A percentile compares a stretch with the other conserved stretches of the same genome.
phyloP scores from a whole-genome alignment of 371 early-diverging fungal genomes.

The Synchytrium microbalum region DNA sequence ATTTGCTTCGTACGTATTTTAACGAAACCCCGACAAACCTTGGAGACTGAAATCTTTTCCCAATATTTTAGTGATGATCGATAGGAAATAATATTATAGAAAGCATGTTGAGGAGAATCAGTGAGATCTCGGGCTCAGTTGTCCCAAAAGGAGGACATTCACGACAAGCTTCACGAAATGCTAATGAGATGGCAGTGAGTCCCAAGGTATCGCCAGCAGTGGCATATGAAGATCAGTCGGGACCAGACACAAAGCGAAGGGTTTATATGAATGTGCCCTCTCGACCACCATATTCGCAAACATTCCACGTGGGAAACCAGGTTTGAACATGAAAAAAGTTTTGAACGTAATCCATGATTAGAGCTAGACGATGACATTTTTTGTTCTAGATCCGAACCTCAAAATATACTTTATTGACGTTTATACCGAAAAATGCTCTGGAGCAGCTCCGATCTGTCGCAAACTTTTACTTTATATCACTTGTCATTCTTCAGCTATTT shows the following conservation, averaged over 20 bases:
- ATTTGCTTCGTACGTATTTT: no score
- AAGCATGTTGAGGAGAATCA: no score
- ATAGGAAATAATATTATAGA: no score
- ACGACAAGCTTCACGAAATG: no score
- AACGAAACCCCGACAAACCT: no score
- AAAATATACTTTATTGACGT: conserved; percentile 85
- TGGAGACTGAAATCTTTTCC: no score
- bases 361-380: neutral
- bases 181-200: no score
- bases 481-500: conserved; percentile 85
- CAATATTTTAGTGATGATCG: no score
- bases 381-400: conserved; percentile 49
- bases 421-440: conserved; percentile 93
- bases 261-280: neutral
- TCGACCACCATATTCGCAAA: neutral
- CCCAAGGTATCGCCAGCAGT: no score
- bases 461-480: conserved; percentile 92
- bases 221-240: no score
- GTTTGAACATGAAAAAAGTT: neutral
- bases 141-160: no score
- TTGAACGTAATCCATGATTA: neutral
- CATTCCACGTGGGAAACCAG: neutral
- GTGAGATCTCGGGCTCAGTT: no score
- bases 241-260: neutral
- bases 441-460: conserved; percentile 91